Evolutionary conservation across 73 alveolate genomes (phyloP).

Genomic region (Paraurostyla sp.): DNA sequence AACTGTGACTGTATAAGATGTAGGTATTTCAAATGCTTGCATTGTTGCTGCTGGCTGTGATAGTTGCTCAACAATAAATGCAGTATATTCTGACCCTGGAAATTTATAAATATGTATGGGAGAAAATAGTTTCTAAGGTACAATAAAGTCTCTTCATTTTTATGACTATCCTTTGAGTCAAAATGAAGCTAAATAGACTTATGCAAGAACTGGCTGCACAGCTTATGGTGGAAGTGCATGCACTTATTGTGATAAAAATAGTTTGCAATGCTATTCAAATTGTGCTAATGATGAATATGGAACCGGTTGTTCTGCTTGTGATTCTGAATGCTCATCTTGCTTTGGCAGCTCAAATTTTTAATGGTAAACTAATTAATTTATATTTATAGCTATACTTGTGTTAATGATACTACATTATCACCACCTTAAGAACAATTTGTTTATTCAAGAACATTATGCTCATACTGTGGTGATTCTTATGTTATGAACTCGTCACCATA

Average conservation of each 20-base stretch:
- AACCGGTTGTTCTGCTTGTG: not conserved
- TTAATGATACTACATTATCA: not conserved
- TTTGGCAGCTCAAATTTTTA: not conserved
- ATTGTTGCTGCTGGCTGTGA: not conserved
- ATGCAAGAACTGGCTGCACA: not conserved
- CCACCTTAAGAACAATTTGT: not conserved
- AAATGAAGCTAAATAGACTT: not conserved
- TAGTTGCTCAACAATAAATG: not conserved
- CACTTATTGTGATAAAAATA: conserved; percentile 10
- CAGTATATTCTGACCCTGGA: conserved; percentile 15
- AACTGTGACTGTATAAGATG: not conserved
- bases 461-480: conserved; percentile 19
- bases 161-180: not conserved
- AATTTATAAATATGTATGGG: conserved; percentile 7
- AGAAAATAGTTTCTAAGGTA: conserved; percentile 22
- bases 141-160: conserved; percentile 24
- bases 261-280: not conserved
- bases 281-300: not conserved
- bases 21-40: conserved; percentile 1
- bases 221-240: not conserved
- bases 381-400: conserved; percentile 23
- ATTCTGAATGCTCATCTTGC: conserved; percentile 7
- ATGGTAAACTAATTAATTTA: no score
- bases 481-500: not conserved
- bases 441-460: not conserved